Conservation (phyloP, 768 basidiomycete species). For the Boletus huronensis region DNA sequence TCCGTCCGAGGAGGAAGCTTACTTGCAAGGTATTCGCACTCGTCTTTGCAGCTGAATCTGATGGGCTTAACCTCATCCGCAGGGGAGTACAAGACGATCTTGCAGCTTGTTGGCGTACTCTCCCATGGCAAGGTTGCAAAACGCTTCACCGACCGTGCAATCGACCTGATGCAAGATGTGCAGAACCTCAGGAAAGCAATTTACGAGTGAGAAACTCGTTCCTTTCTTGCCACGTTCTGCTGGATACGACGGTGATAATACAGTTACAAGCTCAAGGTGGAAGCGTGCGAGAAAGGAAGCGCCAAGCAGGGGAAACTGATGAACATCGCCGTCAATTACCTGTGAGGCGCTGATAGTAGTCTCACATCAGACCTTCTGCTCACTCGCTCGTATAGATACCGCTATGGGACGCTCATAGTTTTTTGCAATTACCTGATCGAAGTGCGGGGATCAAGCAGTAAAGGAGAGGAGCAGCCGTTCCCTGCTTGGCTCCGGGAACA, state of each 20-base stretch:
- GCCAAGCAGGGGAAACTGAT: constrained; percentile 72
- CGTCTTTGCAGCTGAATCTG: neutral
- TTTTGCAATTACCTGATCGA: constrained; percentile 96
- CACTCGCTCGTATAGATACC: constrained; percentile 48
- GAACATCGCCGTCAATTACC: constrained; percentile 81
- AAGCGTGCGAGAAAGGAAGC: constrained; percentile 76
- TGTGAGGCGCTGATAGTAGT: constrained; percentile 44
- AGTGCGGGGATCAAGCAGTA: constrained; percentile 38
- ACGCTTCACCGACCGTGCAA: constrained; percentile 78
- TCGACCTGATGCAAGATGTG: constrained; percentile 93
- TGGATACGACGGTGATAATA: constrained; percentile 6
- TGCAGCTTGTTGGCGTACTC: constrained; percentile 90
- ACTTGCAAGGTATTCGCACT: constrained; percentile 63
- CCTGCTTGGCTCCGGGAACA: constrained; percentile 80
- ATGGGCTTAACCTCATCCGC: constrained; percentile 1
- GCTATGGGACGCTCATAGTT: constrained; percentile 89
- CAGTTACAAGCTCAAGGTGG: constrained; percentile 89
- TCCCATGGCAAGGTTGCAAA: constrained; percentile 93
- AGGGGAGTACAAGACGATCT: constrained; percentile 97
- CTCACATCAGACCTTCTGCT: constrained; percentile 6
- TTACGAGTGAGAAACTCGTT: constrained; percentile 66
- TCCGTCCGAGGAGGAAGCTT: constrained; percentile 83
- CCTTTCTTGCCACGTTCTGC: neutral
- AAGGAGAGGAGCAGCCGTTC: constrained; percentile 51
- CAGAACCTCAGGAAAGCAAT: constrained; percentile 96